A percentile compares a stretch with the other conserved stretches of the same genome.
Conservation (phyloP, 176 grass and related monocot genomes). For the Otatea glauca region DNA sequence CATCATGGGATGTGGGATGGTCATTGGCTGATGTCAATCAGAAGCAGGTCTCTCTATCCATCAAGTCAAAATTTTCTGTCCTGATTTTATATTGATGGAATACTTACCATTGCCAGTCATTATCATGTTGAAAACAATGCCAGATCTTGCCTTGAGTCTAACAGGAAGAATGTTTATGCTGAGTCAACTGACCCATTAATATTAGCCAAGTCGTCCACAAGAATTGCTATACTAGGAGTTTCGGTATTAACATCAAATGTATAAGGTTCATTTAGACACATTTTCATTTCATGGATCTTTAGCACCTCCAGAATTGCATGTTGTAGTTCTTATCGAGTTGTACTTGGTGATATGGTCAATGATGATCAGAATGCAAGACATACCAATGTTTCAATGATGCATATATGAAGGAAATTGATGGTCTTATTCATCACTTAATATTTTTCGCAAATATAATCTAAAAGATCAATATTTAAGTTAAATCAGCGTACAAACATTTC, state of each 20-base stretch:
- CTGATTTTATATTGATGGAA: constrained; percentile 26
- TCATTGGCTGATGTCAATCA: constrained; percentile 57
- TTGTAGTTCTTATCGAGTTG: constrained; percentile 13
- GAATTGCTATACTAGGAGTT: constrained; percentile 91
- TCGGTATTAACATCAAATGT: constrained; percentile 51
- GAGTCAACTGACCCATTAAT: constrained; percentile 45
- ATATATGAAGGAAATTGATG: no score
- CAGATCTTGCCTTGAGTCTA: constrained; percentile 54
- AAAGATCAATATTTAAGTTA: no score
- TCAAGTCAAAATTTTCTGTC: constrained; percentile 13
- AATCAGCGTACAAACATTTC: no score
- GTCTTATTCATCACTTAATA: no score
- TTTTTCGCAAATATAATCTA: no score
- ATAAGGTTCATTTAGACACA: constrained; percentile 34
- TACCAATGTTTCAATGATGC: constrained; percentile 59
- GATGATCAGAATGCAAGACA: constrained; percentile 56
- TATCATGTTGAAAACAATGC: constrained; percentile 61
- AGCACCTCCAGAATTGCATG: constrained; percentile 37
- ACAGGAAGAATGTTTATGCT: constrained; percentile 49
- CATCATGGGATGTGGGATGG: constrained; percentile 88
- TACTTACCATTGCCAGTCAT: constrained; percentile 23
- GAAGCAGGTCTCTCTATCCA: constrained; percentile 61
- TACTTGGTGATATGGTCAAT: constrained; percentile 33
- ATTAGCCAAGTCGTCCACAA: constrained; percentile 68
- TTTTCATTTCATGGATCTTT: constrained; percentile 47